Evolutionary conservation across 2,329 filamentous ascomycete species (phyloP).

Genomic region (Cladosporium sp.): DNA sequence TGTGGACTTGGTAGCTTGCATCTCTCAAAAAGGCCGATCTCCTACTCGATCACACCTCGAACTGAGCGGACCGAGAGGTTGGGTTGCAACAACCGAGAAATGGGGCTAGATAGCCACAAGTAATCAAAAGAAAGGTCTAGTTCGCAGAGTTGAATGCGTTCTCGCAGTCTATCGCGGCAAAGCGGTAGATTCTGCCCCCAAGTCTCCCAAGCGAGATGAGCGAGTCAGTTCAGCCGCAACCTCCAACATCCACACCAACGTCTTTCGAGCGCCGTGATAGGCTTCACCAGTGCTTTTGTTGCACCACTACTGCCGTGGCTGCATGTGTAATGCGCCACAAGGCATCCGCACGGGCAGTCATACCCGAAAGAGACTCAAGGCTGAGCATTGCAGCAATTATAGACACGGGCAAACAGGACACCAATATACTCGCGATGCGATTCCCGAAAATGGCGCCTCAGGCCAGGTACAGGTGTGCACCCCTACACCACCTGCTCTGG

Average conservation of each 20-base stretch:
- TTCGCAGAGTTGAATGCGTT: not conserved
- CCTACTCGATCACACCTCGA: not conserved
- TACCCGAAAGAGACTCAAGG: not conserved
- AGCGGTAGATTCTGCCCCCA: not conserved
- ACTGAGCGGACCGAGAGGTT: not conserved
- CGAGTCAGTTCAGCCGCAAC: not conserved
- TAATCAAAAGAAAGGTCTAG: not conserved
- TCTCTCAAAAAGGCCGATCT: not conserved
- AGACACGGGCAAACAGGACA: not conserved
- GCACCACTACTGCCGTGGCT: conserved; percentile 4
- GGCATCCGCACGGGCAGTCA: not conserved
- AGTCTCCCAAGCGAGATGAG: not conserved
- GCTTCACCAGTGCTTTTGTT: not conserved
- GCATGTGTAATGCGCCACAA: conserved; percentile 6
- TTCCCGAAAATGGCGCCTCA: not conserved
- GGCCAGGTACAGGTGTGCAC: not conserved
- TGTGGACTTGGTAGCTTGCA: not conserved
- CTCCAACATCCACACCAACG: not conserved
- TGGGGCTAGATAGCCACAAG: not conserved
- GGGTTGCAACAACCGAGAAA: not conserved
- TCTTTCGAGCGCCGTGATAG: not conserved
- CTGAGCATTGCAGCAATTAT: not conserved
- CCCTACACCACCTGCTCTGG: not conserved
- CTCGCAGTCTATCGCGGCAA: not conserved
- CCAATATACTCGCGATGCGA: not conserved